Conservation (phyloP, 805 yeast species). For the Kuraishia ogatae region DNA sequence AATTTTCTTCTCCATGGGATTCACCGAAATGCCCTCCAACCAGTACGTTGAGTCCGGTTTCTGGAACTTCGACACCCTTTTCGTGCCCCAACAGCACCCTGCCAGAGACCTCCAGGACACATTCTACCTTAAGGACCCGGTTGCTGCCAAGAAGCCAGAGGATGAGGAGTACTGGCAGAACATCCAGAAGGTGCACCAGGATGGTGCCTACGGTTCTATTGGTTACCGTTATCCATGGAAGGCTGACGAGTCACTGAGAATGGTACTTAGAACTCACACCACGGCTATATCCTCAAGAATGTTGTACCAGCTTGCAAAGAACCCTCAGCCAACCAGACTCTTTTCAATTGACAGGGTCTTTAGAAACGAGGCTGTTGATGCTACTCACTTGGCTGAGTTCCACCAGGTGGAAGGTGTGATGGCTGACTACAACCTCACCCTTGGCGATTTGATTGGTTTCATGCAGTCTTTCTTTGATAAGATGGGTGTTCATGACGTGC, state of each 20-base stretch:
- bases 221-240: conserved; percentile 99
- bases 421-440: conserved; percentile 90
- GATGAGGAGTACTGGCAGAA: conserved; percentile 74
- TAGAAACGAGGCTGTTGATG: conserved; percentile 99
- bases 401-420: conserved; percentile 99
- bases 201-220: conserved; percentile 86
- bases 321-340: conserved; percentile 84
- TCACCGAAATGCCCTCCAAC: conserved; percentile 98
- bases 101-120: conserved; percentile 99
- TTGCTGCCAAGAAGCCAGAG: conserved; percentile 68
- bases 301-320: conserved; percentile 78
- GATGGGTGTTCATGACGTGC: conserved; percentile 93
- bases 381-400: conserved; percentile 98
- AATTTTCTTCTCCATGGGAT: conserved; percentile 96
- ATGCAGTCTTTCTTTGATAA: conserved; percentile 94
- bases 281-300: conserved; percentile 88
- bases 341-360: conserved; percentile 97
- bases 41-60: conserved; percentile 97
- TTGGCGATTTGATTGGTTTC: conserved; percentile 95
- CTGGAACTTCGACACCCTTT: conserved; percentile 97
- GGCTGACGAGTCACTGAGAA: conserved; percentile 78
- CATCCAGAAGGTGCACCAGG: conserved; percentile 77
- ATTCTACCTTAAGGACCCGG: conserved; percentile 93
- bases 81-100: conserved; percentile 98
- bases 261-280: conserved; percentile 95